Percentiles rank a stretch among this genome's conserved stretches.
These are phyloP conservation scores for Kwoniella bestiolae DNA, from an alignment of 768 basidiomycete species.

Conservation along the genomic window DNA sequence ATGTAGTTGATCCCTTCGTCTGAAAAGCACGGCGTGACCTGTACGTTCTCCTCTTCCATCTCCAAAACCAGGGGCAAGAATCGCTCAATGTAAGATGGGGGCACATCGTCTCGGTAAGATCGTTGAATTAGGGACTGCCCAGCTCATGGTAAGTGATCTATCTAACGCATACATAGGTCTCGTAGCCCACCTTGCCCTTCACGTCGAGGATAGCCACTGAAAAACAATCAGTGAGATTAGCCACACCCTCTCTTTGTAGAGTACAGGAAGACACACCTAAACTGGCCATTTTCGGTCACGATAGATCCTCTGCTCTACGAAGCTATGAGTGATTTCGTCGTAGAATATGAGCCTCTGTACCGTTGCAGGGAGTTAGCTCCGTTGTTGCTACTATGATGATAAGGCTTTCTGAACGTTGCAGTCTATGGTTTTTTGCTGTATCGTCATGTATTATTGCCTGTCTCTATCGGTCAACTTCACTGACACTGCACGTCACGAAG, in stretches of 20 bases:
- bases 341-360: too few species aligned
- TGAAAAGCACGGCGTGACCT: constrained; percentile 95
- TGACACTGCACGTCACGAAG: constrained; percentile 1
- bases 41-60: constrained; percentile 95
- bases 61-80: constrained; percentile 93
- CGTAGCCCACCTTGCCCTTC: constrained; percentile 75
- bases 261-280: constrained; percentile 19
- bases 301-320: too few species aligned
- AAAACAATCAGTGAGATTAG: not conserved
- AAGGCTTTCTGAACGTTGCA: too few species aligned
- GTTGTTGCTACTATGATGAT: too few species aligned
- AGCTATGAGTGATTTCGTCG: too few species aligned
- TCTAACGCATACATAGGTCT: not conserved
- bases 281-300: constrained; percentile 23
- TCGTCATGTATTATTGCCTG: not conserved
- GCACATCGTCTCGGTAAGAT: constrained; percentile 94
- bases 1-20: constrained; percentile 95
- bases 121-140: constrained; percentile 85
- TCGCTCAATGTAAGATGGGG: constrained; percentile 82
- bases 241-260: not conserved
- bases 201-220: constrained; percentile 90
- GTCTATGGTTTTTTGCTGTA: too few species aligned
- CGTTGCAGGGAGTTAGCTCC: too few species aligned
- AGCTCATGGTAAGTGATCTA: not conserved
- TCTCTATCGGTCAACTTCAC: too few species aligned